Evolutionary conservation across 495 filamentous ascomycete genomes (phyloP).

Genomic region (Daldinia decipiens): DNA sequence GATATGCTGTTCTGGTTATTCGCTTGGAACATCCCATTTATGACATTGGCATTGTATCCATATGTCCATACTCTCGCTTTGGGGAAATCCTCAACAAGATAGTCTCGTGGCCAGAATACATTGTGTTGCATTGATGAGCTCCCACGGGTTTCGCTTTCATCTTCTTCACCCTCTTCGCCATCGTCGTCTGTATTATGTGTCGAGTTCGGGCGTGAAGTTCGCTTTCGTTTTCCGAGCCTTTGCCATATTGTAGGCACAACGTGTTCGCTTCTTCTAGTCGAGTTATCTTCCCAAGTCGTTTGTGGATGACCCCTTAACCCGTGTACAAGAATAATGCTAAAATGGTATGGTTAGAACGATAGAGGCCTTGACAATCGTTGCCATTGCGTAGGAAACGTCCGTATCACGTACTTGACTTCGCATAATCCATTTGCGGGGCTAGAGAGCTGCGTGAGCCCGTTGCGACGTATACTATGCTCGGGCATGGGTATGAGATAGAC

Average conservation of each 20-base stretch:
- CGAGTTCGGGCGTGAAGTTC: not conserved
- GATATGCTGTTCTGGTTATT: not conserved
- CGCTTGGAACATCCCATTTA: not conserved
- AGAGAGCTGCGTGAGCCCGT: no score
- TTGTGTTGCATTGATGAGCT: not conserved
- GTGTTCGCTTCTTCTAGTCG: not conserved
- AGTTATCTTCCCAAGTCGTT: not conserved
- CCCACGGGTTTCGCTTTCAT: not conserved
- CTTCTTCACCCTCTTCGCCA: not conserved
- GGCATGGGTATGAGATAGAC: no score
- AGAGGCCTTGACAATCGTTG: no score
- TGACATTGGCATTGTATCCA: not conserved
- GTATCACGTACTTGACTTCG: no score
- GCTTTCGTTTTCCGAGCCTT: no score
- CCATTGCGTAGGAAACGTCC: no score
- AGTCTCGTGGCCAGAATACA: not conserved
- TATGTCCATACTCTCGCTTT: constrained; percentile 2
- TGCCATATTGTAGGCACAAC: not conserved
- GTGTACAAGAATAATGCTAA: not conserved
- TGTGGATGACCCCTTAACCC: not conserved
- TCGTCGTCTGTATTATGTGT: no score
- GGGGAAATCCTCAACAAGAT: not conserved
- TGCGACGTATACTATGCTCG: no score
- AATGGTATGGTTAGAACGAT: not conserved
- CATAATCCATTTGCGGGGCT: no score